A percentile compares a stretch with the other conserved stretches of the same genome.
Evolutionary conservation across 805 yeast genomes (phyloP).

Genomic region (Candida easanensis): DNA sequence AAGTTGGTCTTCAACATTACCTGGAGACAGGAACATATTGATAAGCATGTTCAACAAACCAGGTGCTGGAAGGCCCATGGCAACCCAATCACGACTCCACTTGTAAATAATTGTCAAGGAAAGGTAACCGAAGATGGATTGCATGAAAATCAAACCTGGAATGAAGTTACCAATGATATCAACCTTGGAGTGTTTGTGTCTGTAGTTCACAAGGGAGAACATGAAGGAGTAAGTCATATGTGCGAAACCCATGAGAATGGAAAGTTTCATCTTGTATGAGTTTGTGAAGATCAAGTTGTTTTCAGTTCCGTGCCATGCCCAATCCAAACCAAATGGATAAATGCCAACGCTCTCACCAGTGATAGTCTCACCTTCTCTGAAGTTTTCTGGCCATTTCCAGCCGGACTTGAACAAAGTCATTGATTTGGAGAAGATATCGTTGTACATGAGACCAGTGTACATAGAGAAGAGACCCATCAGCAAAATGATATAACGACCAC

Average conservation of each 20-base stretch:
- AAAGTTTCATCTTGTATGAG: constrained; percentile 96
- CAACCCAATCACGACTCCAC: constrained; percentile 93
- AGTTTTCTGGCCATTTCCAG: constrained; percentile 85
- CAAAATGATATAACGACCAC: constrained; percentile 86
- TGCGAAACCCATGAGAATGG: constrained; percentile 88
- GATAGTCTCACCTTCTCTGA: constrained; percentile 62
- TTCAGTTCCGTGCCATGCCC: constrained; percentile 98
- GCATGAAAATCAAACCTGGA: constrained; percentile 95
- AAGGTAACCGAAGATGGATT: constrained; percentile 91
- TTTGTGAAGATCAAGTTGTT: constrained; percentile 87
- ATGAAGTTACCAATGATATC: constrained; percentile 91
- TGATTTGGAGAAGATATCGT: constrained; percentile 89
- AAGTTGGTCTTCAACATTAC: constrained; percentile 75
- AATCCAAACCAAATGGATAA: constrained; percentile 86
- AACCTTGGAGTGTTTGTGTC: constrained; percentile 63
- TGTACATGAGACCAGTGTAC: constrained; percentile 91
- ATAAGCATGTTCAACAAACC: constrained; percentile 92
- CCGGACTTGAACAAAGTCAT: constrained; percentile 85
- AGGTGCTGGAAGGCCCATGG: constrained; percentile 76
- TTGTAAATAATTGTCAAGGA: constrained; percentile 85
- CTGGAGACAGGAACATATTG: constrained; percentile 94
- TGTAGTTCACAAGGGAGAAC: constrained; percentile 80
- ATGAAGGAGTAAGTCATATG: constrained; percentile 91
- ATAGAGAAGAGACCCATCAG: constrained; percentile 94
- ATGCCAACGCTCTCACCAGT: constrained; percentile 64